Conservation (phyloP, 495 filamentous ascomycete species). For the Staphylotrichum longicolle region DNA sequence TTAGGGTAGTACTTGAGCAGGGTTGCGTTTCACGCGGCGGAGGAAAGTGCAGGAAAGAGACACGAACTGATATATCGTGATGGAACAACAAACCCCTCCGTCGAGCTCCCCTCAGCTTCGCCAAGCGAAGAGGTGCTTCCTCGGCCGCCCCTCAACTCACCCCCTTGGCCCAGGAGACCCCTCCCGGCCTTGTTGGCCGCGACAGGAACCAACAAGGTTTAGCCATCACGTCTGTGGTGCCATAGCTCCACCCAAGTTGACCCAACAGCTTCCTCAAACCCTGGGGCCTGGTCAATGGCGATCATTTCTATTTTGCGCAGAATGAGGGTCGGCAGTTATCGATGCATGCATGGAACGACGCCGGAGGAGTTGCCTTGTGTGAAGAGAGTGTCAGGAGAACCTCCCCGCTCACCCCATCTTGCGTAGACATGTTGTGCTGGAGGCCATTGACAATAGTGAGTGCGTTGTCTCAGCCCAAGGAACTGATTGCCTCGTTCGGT, state of each 20-base stretch:
- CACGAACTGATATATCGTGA: neutral
- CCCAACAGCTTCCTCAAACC: too few species aligned
- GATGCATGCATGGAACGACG: too few species aligned
- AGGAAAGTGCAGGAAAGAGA: slow-evolving; percentile 1
- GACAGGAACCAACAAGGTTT: neutral
- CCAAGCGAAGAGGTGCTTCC: too few species aligned
- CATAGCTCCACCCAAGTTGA: neutral
- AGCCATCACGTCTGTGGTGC: slow-evolving; percentile 5
- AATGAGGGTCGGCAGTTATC: neutral
- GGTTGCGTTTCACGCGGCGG: neutral
- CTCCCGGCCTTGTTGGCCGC: neutral
- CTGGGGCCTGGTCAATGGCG: neutral
- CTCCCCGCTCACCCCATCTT: too few species aligned
- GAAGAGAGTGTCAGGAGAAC: too few species aligned
- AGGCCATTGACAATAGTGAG: too few species aligned
- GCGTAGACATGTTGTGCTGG: too few species aligned
- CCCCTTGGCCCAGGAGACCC: neutral
- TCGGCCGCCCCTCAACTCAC: neutral
- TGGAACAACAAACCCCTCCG: too few species aligned
- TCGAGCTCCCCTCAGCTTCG: too few species aligned
- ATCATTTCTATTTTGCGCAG: neutral
- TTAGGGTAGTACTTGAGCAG: neutral
- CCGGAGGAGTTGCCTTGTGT: too few species aligned
- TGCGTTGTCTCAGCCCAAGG: too few species aligned
- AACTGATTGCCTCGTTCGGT: too few species aligned